Percentiles rank a stretch among this genome's conserved stretches.
Evolutionary conservation across 2,329 filamentous ascomycete species (phyloP).

Genomic region (Xylariaceae sp.): DNA sequence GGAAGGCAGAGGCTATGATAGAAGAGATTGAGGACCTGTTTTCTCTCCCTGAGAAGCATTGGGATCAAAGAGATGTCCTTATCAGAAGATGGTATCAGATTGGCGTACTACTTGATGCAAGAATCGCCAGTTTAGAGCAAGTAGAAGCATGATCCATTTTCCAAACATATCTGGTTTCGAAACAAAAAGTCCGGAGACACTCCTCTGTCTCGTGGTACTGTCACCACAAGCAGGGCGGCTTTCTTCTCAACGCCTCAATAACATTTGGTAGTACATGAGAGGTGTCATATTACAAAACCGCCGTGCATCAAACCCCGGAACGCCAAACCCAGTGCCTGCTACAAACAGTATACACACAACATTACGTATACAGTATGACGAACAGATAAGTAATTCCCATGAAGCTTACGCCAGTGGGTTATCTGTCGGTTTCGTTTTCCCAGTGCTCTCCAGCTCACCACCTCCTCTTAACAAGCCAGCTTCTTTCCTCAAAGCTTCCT

Average conservation of each 20-base stretch:
- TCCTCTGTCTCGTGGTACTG: too few species aligned
- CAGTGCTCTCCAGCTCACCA: conserved; percentile 6
- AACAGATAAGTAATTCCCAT: neutral
- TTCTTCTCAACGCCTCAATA: too few species aligned
- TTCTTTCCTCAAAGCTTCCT: conserved; percentile 40
- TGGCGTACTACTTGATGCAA: conserved; percentile 32
- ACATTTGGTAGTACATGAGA: too few species aligned
- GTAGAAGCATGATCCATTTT: conserved; percentile 1
- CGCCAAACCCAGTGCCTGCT: neutral
- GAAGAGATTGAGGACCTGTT: conserved; percentile 26
- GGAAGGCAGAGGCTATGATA: conserved; percentile 30
- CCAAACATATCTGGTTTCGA: too few species aligned
- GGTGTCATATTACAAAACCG: too few species aligned
- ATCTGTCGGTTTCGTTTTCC: conserved; percentile 9
- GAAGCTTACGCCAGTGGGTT: conserved; percentile 1
- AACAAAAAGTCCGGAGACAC: too few species aligned
- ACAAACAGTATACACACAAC: neutral
- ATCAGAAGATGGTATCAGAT: conserved; percentile 42
- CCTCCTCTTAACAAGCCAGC: conserved; percentile 21
- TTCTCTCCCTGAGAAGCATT: conserved; percentile 26
- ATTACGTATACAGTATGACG: conserved; percentile 3
- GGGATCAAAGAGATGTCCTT: conserved; percentile 38
- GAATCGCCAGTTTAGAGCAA: conserved; percentile 31
- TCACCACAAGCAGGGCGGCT: too few species aligned
- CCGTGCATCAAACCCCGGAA: neutral